phyloP scores from a whole-genome alignment of 306 rosid genomes.

The Acacia crassicarpa region DNA sequence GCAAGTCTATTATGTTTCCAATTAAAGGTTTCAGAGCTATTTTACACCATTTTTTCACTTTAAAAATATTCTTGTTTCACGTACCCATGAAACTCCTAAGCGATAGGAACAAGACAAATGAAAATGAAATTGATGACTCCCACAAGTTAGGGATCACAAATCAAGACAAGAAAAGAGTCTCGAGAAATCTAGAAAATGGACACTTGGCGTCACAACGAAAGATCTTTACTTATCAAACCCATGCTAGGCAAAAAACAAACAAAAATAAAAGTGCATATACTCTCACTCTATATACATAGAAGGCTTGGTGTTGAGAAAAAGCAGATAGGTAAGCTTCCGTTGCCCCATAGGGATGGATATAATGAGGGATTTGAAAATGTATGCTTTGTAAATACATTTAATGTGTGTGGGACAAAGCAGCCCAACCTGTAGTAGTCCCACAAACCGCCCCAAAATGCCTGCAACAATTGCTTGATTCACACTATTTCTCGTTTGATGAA shows the following conservation, averaged over 20 bases:
- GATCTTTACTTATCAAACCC: slow-evolving; percentile 53
- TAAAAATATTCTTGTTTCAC: not conserved
- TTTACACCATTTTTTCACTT: not conserved
- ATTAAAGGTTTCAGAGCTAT: not conserved
- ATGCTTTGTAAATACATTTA: slow-evolving; percentile 48
- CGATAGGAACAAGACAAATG: slow-evolving; percentile 38
- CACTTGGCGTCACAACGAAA: slow-evolving; percentile 45
- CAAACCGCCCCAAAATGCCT: slow-evolving; percentile 80
- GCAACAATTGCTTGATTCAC: slow-evolving; percentile 62
- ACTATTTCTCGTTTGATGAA: slow-evolving; percentile 73
- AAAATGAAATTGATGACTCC: slow-evolving; percentile 33
- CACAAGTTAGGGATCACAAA: slow-evolving; percentile 37
- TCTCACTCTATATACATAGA: slow-evolving; percentile 24
- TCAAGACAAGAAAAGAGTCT: slow-evolving; percentile 33
- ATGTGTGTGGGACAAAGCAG: slow-evolving; percentile 54
- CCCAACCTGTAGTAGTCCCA: slow-evolving; percentile 73
- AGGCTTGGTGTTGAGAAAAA: slow-evolving; percentile 28
- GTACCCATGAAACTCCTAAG: not conserved
- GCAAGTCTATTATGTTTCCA: not conserved
- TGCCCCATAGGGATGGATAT: slow-evolving; percentile 22
- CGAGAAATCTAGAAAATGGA: slow-evolving; percentile 23
- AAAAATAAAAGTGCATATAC: not conserved
- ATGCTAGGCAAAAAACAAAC: slow-evolving; percentile 5
- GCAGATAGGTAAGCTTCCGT: slow-evolving; percentile 3
- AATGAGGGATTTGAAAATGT: slow-evolving; percentile 45